phyloP scores from a whole-genome alignment of 305 asterid species.

The Solanum chacoense region DNA sequence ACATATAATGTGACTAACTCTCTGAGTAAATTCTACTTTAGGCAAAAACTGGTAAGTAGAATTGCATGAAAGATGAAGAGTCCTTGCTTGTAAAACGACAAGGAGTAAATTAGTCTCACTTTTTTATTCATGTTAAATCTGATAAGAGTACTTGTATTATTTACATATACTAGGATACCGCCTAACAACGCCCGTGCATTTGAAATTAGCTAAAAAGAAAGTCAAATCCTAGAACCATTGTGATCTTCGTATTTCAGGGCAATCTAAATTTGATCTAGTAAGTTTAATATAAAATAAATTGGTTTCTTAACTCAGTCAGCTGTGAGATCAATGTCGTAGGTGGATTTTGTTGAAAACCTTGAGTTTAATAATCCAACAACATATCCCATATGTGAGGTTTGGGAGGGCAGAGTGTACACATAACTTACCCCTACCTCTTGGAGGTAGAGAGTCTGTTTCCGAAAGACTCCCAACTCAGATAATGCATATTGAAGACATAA shows the following conservation, averaged over 20 bases:
- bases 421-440: background rate
- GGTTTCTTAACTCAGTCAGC: background rate
- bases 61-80: background rate
- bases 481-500: too few species aligned
- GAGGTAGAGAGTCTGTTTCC: background rate
- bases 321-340: background rate
- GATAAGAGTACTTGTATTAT: background rate
- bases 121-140: background rate
- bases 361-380: background rate
- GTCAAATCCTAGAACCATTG: background rate
- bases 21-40: background rate
- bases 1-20: background rate
- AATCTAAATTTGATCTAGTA: background rate
- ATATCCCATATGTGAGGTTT: background rate
- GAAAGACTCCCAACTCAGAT: background rate
- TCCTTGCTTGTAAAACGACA: background rate
- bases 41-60: background rate
- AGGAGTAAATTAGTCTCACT: background rate
- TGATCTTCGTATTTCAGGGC: background rate
- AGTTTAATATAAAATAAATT: background rate
- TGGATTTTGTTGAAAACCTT: background rate
- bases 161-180: background rate
- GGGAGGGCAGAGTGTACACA: background rate
- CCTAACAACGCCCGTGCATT: background rate
- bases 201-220: background rate